A percentile compares a stretch with the other conserved stretches of the same genome.
Evolutionary conservation across 176 grass and related monocot species (phyloP).

Genomic region (Poa pratensis): DNA sequence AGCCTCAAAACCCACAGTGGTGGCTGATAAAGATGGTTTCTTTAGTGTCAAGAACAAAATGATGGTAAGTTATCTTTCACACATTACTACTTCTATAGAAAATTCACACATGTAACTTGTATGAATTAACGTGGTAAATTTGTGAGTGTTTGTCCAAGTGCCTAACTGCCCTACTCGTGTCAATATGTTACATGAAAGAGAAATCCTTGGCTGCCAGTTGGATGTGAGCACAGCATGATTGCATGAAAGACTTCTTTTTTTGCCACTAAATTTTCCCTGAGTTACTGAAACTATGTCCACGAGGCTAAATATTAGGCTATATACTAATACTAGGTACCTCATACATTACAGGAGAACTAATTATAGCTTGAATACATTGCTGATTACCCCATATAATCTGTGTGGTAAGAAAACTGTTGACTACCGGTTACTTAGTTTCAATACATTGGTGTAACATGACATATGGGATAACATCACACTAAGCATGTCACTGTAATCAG

Average conservation of each 20-base stretch:
- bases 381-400: background rate
- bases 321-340: background rate
- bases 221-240: conserved; percentile 23
- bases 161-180: background rate
- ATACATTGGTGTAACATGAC: conserved; percentile 17
- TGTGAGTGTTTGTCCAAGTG: background rate
- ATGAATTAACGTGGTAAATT: background rate
- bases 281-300: background rate
- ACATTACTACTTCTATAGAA: background rate
- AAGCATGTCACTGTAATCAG: background rate
- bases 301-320: background rate
- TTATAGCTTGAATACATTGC: background rate
- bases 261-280: background rate
- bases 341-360: background rate
- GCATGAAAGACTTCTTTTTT: background rate
- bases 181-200: conserved; percentile 2
- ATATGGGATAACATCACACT: background rate
- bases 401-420: background rate
- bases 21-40: conserved; percentile 77
- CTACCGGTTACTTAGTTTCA: background rate
- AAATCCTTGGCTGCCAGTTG: background rate
- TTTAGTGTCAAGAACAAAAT: conserved; percentile 97
- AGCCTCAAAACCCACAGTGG: conserved; percentile 86
- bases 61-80: conserved; percentile 66
- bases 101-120: background rate